phyloP scores from a whole-genome alignment of 257 asterid species.

The Nyctanthes arbortristis region DNA sequence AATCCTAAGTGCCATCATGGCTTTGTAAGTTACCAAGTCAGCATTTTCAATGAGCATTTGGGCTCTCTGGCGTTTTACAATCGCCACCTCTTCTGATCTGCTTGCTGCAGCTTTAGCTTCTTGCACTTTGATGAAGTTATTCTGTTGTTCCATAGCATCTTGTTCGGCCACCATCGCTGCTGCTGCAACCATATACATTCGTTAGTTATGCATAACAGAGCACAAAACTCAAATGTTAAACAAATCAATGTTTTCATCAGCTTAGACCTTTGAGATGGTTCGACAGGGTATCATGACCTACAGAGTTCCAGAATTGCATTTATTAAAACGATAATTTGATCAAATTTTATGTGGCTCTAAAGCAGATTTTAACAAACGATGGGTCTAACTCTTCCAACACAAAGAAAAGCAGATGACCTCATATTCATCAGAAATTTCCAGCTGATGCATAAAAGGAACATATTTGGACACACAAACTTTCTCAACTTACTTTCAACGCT shows the following conservation, averaged over 20 bases:
- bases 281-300: background rate
- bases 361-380: no score
- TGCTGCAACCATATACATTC: conserved; percentile 33
- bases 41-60: conserved; percentile 82
- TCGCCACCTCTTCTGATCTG: conserved; percentile 60
- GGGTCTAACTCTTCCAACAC: no score
- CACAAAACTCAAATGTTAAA: background rate
- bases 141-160: conserved; percentile 47
- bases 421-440: background rate
- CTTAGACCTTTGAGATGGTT: background rate
- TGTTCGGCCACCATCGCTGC: conserved; percentile 55
- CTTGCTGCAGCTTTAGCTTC: conserved; percentile 67
- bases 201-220: background rate
- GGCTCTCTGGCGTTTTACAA: conserved; percentile 69
- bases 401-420: background rate
- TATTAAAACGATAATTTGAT: no score
- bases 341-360: no score
- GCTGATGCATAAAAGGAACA: background rate
- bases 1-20: conserved; percentile 71
- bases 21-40: conserved; percentile 82
- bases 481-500: conserved; percentile 7
- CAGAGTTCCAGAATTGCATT: no score
- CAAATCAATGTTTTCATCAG: background rate
- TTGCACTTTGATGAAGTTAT: conserved; percentile 38
- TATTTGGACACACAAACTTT: background rate